phyloP scores from a whole-genome alignment of 805 yeast species.

The Saturnispora kantuleensis region DNA sequence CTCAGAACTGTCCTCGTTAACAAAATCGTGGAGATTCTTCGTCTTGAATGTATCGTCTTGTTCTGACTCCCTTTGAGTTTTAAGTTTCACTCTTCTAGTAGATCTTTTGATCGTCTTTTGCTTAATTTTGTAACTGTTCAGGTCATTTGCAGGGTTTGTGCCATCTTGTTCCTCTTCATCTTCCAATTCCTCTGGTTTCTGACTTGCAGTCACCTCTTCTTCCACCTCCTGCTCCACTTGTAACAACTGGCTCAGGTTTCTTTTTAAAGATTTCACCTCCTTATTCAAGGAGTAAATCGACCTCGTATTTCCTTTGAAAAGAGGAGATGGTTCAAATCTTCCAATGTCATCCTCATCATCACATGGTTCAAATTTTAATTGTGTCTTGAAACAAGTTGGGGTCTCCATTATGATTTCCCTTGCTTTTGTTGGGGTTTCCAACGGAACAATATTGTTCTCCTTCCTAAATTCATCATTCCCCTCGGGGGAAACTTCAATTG shows the following conservation, averaged over 20 bases:
- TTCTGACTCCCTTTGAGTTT: constrained; percentile 25
- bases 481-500: constrained; percentile 28
- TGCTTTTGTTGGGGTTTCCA: background rate
- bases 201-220: background rate
- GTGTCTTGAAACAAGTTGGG: background rate
- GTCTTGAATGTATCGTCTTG: constrained; percentile 26
- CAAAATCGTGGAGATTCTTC: constrained; percentile 34
- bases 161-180: constrained; percentile 2
- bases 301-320: background rate
- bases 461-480: constrained; percentile 2
- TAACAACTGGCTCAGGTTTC: constrained; percentile 16
- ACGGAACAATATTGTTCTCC: too few species aligned
- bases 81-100: constrained; percentile 41
- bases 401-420: background rate
- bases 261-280: constrained; percentile 20
- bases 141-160: background rate
- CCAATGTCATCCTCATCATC: background rate
- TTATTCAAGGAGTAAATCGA: background rate
- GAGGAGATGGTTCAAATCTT: background rate
- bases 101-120: constrained; percentile 40
- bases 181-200: background rate
- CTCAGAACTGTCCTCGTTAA: constrained; percentile 20
- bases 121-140: background rate
- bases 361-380: background rate
- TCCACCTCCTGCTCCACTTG: background rate